Conservation (phyloP, 352 stramenopile species). For the Phytopythium cucurbitacearum region DNA sequence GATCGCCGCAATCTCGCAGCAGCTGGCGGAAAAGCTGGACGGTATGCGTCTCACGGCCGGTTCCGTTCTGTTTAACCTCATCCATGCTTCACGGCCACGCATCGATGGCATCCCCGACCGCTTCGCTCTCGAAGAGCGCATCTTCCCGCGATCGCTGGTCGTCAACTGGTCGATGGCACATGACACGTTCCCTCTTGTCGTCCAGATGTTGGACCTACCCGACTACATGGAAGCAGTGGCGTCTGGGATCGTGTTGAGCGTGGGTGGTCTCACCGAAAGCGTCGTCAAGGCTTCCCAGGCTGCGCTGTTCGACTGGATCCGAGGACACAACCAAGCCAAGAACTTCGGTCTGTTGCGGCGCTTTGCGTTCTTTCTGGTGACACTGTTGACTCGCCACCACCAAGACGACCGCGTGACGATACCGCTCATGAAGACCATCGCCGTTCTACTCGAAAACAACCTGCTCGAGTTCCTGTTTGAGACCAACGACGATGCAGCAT, state of each 20-base stretch:
- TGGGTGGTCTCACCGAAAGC: slow-evolving; percentile 94
- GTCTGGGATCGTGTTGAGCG: slow-evolving; percentile 91
- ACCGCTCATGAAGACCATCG: slow-evolving; percentile 85
- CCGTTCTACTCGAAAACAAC: slow-evolving; percentile 64
- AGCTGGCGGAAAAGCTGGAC: slow-evolving; percentile 97
- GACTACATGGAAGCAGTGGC: slow-evolving; percentile 83
- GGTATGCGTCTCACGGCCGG: slow-evolving; percentile 87
- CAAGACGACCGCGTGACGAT: slow-evolving; percentile 82
- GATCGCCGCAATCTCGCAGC: slow-evolving; percentile 89
- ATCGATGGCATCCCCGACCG: slow-evolving; percentile 78
- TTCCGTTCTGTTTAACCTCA: slow-evolving; percentile 80
- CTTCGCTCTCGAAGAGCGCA: slow-evolving; percentile 56
- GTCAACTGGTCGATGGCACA: slow-evolving; percentile 82
- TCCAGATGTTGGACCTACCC: slow-evolving; percentile 82
- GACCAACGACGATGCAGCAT: background rate
- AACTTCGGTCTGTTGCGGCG: slow-evolving; percentile 61
- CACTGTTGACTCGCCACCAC: slow-evolving; percentile 48
- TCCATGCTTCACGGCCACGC: slow-evolving; percentile 62
- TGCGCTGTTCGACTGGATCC: slow-evolving; percentile 61
- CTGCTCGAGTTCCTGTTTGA: slow-evolving; percentile 59
- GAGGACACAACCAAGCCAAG: slow-evolving; percentile 38
- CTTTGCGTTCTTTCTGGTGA: slow-evolving; percentile 69
- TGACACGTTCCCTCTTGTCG: slow-evolving; percentile 90
- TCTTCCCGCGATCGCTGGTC: slow-evolving; percentile 46
- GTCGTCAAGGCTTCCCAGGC: slow-evolving; percentile 83